phyloP scores from a whole-genome alignment of 306 rosid species.

The Carpinus viminea region DNA sequence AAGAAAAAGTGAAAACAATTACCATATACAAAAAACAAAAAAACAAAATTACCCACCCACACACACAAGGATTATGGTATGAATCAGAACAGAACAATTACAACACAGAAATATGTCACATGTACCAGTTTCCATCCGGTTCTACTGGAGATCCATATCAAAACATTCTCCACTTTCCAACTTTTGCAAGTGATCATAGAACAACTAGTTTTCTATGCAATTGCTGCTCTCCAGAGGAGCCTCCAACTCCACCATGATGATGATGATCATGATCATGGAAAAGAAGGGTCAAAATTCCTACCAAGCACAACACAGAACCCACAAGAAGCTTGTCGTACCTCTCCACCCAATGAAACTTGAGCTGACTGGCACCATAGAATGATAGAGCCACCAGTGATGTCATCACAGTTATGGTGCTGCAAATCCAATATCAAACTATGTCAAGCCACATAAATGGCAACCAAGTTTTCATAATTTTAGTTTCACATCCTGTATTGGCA shows the following conservation, averaged over 20 bases:
- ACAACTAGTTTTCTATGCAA: slow-evolving; percentile 68
- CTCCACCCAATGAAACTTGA: slow-evolving; percentile 98
- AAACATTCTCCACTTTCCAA: neutral
- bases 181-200: slow-evolving; percentile 37
- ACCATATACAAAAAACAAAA: neutral
- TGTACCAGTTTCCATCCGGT: neutral
- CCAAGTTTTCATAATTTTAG: slow-evolving; percentile 22
- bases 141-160: neutral
- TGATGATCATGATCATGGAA: slow-evolving; percentile 69
- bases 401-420: slow-evolving; percentile 95
- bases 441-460: slow-evolving; percentile 14
- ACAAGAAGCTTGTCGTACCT: slow-evolving; percentile 93
- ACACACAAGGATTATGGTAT: neutral
- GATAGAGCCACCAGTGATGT: slow-evolving; percentile 94
- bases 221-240: slow-evolving; percentile 54
- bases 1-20: neutral
- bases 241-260: slow-evolving; percentile 37
- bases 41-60: neutral
- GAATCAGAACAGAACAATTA: neutral
- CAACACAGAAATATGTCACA: slow-evolving; percentile 4
- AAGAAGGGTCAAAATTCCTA: slow-evolving; percentile 79
- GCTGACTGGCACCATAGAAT: slow-evolving; percentile 95
- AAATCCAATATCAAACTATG: slow-evolving; percentile 30
- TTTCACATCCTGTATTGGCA: slow-evolving; percentile 18
- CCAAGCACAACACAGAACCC: slow-evolving; percentile 82